A percentile compares a stretch with the other conserved stretches of the same genome.
These are phyloP conservation scores for Circinella minor DNA, from an alignment of 371 early-diverging fungal genomes.

Conservation along the genomic window DNA sequence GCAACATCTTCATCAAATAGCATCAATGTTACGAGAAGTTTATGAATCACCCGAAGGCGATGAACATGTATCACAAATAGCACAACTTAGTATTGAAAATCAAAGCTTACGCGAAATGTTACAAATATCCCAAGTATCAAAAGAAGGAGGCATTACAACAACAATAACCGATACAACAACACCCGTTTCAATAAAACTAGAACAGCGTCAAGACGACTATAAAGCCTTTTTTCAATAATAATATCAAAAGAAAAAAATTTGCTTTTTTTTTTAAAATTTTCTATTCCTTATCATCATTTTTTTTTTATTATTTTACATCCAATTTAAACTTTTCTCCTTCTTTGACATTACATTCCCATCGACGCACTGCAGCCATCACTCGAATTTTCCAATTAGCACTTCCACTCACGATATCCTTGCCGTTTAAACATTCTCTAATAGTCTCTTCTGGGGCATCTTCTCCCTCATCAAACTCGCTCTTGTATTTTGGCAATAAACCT, in stretches of 20 bases:
- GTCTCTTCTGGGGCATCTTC: slow-evolving; percentile 11
- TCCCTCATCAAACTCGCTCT: slow-evolving; percentile 25
- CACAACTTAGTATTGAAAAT: slow-evolving; percentile 39
- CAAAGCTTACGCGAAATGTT: slow-evolving; percentile 30
- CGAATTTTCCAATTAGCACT: slow-evolving; percentile 28
- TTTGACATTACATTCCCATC: slow-evolving; percentile 21
- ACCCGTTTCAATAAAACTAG: background rate
- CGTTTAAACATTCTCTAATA: slow-evolving; percentile 19
- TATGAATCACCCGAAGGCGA: slow-evolving; percentile 25
- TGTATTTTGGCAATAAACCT: slow-evolving; percentile 17
- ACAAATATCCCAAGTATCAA: slow-evolving; percentile 19
- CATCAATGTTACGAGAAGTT: slow-evolving; percentile 28
- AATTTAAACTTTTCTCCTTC: slow-evolving; percentile 7
- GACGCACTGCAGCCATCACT: slow-evolving; percentile 30
- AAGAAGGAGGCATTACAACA: background rate
- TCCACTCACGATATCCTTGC: slow-evolving; percentile 28
- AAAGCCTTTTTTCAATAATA: background rate
- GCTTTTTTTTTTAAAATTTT: too few relatives aligned
- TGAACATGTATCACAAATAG: slow-evolving; percentile 22
- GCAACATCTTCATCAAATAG: slow-evolving; percentile 33
- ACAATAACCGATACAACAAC: background rate
- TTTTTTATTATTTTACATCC: background rate
- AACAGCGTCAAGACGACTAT: background rate
- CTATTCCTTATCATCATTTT: too few relatives aligned
- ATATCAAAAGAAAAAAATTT: too few relatives aligned